Evolutionary conservation across 208 protist species (phyloP), one percentile per base, ranked within the genome.

Genomic region (Polymyxa betae): DNA sequence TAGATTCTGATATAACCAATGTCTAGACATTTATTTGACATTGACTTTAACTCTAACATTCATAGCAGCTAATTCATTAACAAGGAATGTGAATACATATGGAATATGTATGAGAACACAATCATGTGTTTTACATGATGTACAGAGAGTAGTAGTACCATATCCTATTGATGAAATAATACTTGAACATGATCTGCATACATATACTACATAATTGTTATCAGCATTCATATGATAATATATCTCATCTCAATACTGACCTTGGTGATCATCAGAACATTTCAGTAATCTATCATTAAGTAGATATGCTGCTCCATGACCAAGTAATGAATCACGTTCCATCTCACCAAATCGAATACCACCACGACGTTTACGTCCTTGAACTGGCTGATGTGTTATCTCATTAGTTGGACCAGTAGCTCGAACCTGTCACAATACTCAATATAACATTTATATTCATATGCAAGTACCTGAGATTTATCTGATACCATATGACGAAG

Each of bases 341-440:
- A 99, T 99, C 95, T 99, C 99, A 54, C 99, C 99, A 0, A 99
- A 98, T 78, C 99, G 97, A 64, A 99, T 98, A 92, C 99, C 98
- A 92, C 98, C 96, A 20, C 92, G 93, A 10, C 92, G 46, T 92
- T 97, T 97, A 88, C 96, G 92, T 5, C 94, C 96, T 91, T 99
- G 99, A 91, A 99, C 95, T 10, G 99, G 99, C 95, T 99, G 99
- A 5, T 96, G 96, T 24, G 98, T 99, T 77, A 99, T 95, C 38
- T 88, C 16, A 93, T 98, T 94, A 5, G 98, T 92, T 0, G 97
- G 97, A 38, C 99, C 98, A 0, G 96, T 97, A 43, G 96, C 94
- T 87, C 97, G 94, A 0, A 96, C 97, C 94, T 96, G 88, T n/a
- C n/a, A n/a, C n/a, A n/a, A n/a, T n/a, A n/a, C n/a, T n/a, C n/a